Conservation (phyloP, 1,284 basidiomycete species). For the Ustilago esculenta region DNA sequence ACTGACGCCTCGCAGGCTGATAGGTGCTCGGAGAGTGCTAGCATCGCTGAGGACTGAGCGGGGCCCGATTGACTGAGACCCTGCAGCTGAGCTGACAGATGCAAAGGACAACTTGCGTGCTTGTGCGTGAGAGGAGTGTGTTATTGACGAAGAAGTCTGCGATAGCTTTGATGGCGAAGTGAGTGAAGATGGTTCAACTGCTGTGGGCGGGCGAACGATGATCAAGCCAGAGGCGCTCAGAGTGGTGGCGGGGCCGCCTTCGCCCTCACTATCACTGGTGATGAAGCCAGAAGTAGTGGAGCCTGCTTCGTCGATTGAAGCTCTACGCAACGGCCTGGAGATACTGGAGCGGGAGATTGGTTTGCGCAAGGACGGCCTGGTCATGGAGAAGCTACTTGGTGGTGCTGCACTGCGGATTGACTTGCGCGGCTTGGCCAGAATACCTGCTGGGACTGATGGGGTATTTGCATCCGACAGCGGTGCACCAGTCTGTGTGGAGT, state of each 20-base stretch:
- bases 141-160: conserved; percentile 18
- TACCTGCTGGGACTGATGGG: not conserved
- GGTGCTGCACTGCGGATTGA: conserved; percentile 39
- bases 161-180: conserved; percentile 17
- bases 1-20: conserved; percentile 47
- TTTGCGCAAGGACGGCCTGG: conserved; percentile 20
- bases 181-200: not conserved
- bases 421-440: conserved; percentile 16
- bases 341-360: conserved; percentile 42
- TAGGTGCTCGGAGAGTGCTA: conserved; percentile 48
- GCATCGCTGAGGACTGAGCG: conserved; percentile 34
- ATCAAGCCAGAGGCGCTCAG: conserved; percentile 23
- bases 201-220: conserved; percentile 3
- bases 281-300: conserved; percentile 34
- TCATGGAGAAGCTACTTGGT: conserved; percentile 51
- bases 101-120: conserved; percentile 34
- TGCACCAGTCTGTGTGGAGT: conserved; percentile 10
- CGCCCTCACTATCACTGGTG: conserved; percentile 56
- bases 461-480: conserved; percentile 1
- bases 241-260: conserved; percentile 17
- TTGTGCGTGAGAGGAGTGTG: not conserved
- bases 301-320: conserved; percentile 20
- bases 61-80: conserved; percentile 19
- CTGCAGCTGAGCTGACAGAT: conserved; percentile 21
- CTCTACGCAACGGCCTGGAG: conserved; percentile 33